These are phyloP conservation scores for Paecilomyces sp. DNA, from an alignment of 2,329 filamentous ascomycete genomes.

Conservation along the genomic window DNA sequence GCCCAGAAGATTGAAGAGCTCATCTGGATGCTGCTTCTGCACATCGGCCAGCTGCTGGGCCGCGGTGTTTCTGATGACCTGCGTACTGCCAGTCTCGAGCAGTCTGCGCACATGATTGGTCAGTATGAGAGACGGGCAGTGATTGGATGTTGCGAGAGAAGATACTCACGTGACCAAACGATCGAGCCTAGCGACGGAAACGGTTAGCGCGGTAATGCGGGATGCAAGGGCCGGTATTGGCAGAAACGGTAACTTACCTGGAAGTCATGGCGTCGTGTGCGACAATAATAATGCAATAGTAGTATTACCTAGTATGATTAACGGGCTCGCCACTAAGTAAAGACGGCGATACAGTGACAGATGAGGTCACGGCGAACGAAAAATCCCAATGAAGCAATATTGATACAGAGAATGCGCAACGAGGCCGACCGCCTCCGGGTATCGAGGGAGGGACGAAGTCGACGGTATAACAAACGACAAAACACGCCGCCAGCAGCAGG, in stretches of 20 bases:
- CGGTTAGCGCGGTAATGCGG: constrained; percentile 22
- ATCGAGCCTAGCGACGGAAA: constrained; percentile 56
- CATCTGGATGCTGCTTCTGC: constrained; percentile 95
- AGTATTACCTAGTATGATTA: constrained; percentile 3
- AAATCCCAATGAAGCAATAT: constrained; percentile 9
- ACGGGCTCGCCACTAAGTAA: constrained; percentile 1
- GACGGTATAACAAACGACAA: background rate
- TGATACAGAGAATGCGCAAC: background rate
- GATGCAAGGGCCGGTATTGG: constrained; percentile 5
- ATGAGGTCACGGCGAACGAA: constrained; percentile 6
- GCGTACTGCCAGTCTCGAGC: constrained; percentile 94
- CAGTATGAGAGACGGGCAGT: constrained; percentile 6
- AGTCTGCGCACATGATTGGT: constrained; percentile 51
- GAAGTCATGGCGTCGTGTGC: constrained; percentile 29
- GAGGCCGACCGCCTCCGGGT: background rate
- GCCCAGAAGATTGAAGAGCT: constrained; percentile 90
- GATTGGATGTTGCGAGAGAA: constrained; percentile 2
- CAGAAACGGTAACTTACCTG: constrained; percentile 24
- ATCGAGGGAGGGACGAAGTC: background rate
- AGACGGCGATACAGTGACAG: constrained; percentile 1
- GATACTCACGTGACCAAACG: constrained; percentile 74
- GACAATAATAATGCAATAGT: background rate
- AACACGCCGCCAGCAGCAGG: constrained; percentile 1
- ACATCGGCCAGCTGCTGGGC: constrained; percentile 96
- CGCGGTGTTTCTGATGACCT: constrained; percentile 91